Evolutionary conservation across 306 rosid species (phyloP).

Genomic region (Carpinus fangiana): DNA sequence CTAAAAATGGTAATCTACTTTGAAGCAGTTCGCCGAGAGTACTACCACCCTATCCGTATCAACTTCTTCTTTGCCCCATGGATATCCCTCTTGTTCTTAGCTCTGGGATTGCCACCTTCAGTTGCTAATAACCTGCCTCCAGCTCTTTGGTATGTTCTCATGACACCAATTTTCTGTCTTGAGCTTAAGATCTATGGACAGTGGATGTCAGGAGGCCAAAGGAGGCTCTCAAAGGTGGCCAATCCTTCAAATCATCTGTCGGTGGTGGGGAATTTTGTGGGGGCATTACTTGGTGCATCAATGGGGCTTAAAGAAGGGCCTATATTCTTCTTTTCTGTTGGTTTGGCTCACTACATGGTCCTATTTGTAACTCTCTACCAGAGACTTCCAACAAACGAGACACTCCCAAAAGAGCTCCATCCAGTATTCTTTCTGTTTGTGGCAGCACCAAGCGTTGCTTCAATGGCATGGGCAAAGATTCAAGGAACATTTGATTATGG

Average conservation of each 20-base stretch:
- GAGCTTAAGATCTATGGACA: constrained; percentile 95
- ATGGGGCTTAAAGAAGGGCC: constrained; percentile 96
- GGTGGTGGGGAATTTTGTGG: constrained; percentile 84
- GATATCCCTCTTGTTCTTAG: constrained; percentile 79
- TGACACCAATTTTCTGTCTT: constrained; percentile 71
- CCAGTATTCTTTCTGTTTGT: constrained; percentile 92
- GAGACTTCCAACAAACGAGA: constrained; percentile 83
- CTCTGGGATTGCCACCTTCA: constrained; percentile 74
- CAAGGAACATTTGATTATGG: constrained; percentile 81
- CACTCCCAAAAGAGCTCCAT: constrained; percentile 90
- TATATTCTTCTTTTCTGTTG: constrained; percentile 81
- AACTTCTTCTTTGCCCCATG: constrained; percentile 94
- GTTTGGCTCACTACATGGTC: constrained; percentile 78
- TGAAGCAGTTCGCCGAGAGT: constrained; percentile 92
- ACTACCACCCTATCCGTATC: constrained; percentile 80
- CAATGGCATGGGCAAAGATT: constrained; percentile 87
- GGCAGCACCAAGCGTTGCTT: constrained; percentile 95
- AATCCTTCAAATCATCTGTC: constrained; percentile 88
- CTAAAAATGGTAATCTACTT: constrained; percentile 66
- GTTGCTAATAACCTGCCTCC: constrained; percentile 43
- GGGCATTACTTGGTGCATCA: constrained; percentile 80
- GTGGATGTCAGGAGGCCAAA: constrained; percentile 95
- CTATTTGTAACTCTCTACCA: constrained; percentile 90
- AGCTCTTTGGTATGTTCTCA: constrained; percentile 74
- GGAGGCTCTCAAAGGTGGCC: constrained; percentile 84